Percentiles rank a stretch among this genome's conserved stretches.
phyloP scores from a whole-genome alignment of 2,329 filamentous ascomycete genomes.

The Trichoderma aggressivum region DNA sequence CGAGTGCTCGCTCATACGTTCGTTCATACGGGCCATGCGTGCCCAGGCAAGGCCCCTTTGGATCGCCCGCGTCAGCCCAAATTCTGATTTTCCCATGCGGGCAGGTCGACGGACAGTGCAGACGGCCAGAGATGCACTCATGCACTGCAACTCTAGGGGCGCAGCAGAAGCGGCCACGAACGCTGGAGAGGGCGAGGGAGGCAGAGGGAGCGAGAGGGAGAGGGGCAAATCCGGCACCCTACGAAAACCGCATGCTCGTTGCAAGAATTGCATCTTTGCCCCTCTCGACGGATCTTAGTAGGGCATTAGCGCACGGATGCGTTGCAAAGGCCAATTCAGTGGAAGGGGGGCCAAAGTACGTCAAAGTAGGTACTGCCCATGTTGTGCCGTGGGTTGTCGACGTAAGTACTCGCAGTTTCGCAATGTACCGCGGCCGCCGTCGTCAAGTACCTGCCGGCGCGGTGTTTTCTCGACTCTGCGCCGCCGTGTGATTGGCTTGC shows the following conservation, averaged over 20 bases:
- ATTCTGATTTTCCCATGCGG: background rate
- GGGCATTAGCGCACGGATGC: conserved; percentile 10
- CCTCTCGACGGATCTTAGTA: conserved; percentile 7
- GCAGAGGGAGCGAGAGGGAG: too few species aligned
- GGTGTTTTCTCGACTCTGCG: background rate
- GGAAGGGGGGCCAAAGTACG: background rate
- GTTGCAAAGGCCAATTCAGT: background rate
- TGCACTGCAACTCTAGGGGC: background rate
- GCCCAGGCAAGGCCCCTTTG: background rate
- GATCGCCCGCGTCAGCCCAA: background rate
- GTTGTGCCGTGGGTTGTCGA: background rate
- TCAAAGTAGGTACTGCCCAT: background rate
- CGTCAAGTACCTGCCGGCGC: background rate
- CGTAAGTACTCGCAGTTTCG: background rate
- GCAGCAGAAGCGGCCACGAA: conserved; percentile 14
- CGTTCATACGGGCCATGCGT: background rate
- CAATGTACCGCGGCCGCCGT: background rate
- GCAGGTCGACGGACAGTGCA: background rate
- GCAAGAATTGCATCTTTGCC: conserved; percentile 28
- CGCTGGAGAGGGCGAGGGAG: too few species aligned
- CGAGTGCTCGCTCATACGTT: background rate
- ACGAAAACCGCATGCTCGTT: conserved; percentile 25
- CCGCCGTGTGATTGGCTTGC: background rate
- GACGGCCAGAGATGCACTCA: background rate
- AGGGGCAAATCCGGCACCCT: conserved; percentile 22